These are phyloP conservation scores for Posidonia oceanica DNA, from an alignment of 116 monocot species.

Conservation along the genomic window DNA sequence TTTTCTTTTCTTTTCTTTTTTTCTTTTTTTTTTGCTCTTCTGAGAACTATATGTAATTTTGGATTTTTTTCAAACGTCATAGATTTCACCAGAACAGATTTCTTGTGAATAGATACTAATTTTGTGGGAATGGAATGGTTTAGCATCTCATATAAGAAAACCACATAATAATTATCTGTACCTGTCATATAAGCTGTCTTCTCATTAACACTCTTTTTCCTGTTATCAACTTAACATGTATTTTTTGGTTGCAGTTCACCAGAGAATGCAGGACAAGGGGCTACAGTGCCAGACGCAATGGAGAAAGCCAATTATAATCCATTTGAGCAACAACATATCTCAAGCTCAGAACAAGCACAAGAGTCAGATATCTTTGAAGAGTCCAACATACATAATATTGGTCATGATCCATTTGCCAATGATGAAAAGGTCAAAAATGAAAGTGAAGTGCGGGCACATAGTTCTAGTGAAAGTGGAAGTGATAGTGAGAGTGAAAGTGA, in stretches of 20 bases:
- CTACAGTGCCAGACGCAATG: slow-evolving; percentile 12
- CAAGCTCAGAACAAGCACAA: slow-evolving; percentile 20
- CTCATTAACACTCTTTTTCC: too few species aligned
- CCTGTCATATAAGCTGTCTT: neutral
- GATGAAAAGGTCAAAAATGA: slow-evolving; percentile 32
- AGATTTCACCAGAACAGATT: too few species aligned
- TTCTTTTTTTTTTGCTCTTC: too few species aligned
- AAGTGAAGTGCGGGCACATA: slow-evolving; percentile 27
- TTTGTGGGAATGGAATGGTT: neutral
- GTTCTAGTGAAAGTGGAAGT: slow-evolving; percentile 81
- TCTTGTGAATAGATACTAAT: too few species aligned
- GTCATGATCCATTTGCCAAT: slow-evolving; percentile 20
- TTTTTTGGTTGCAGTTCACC: slow-evolving; percentile 32
- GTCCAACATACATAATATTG: slow-evolving; percentile 25
- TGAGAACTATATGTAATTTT: too few species aligned
- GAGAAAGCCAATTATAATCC: slow-evolving; percentile 28
- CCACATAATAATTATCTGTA: neutral
- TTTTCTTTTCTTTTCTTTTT: too few species aligned
- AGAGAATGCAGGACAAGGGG: slow-evolving; percentile 21
- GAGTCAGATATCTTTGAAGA: slow-evolving; percentile 35
- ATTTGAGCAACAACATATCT: slow-evolving; percentile 20
- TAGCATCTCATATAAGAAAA: neutral
- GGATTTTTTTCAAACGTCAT: too few species aligned
- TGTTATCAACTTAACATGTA: neutral
- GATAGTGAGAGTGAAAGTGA: slow-evolving; percentile 76